Evolutionary conservation across 768 basidiomycete genomes (phyloP), one percentile per base, ranked within the genome.

Genomic region (Sporobolomyces phaffii): DNA sequence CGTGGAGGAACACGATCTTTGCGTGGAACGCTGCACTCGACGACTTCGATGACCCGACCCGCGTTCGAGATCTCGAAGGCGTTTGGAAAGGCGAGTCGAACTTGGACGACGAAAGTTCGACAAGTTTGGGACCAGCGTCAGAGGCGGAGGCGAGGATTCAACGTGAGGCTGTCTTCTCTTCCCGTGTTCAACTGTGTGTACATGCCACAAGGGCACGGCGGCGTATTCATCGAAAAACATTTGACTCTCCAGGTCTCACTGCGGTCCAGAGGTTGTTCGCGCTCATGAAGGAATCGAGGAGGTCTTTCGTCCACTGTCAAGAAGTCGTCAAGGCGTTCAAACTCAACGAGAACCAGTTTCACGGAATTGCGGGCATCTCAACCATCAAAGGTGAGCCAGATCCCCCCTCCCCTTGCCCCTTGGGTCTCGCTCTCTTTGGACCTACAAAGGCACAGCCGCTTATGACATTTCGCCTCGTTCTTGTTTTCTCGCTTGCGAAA

Each of bases 191-290:
- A n/a, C 36, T 54, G 11, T 54, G 36, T 41, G 18, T 34, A 22
- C 22, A 5, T 36, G 18, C n/a, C n/a, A n/a, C n/a, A n/a, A n/a
- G n/a, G n/a, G n/a, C n/a, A n/a, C n/a, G n/a, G n/a, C n/a, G n/a
- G n/a, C n/a, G n/a, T n/a, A n/a, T n/a, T n/a, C n/a, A n/a, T n/a
- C n/a, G n/a, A n/a, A n/a, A n/a, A n/a, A n/a, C n/a, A n/a, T n/a
- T n/a, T n/a, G n/a, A n/a, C n/a, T n/a, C n/a, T n/a, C n/a, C 15
- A 70, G 69, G 65, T 7, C 38, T 70, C 41, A 20, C 41, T 34
- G 50, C 64, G 6, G 26, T 70, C 10, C 69, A 70, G 24, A 57
- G 69, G 13, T 58, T 70, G 14, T 70, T 70, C 41, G 56, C 58
- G 1, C 28, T 70, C 31, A 70, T 70, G 69, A 28, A 31, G 22